Percentiles rank a stretch among this genome's conserved stretches.
These are phyloP conservation scores for Perkinsus chesapeaki DNA, from an alignment of 169 alveolate genomes.

Conservation along the genomic window DNA sequence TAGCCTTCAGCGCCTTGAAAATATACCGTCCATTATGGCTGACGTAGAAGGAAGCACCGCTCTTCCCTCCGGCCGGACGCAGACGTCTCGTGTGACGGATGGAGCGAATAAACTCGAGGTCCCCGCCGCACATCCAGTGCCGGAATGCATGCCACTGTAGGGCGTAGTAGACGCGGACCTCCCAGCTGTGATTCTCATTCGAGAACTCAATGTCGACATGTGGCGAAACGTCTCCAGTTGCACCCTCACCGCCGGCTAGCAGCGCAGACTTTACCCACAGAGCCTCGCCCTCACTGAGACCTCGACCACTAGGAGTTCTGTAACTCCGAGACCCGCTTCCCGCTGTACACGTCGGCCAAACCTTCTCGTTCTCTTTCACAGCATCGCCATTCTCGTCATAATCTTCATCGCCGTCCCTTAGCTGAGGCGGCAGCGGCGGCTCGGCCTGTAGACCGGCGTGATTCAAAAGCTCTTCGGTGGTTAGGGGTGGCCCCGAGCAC, in stretches of 20 bases:
- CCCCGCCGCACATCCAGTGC: not conserved
- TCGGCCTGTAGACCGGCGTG: not conserved
- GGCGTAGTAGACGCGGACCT: not conserved
- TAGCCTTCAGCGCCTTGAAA: not conserved
- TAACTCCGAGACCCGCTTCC: not conserved
- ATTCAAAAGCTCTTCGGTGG: not conserved
- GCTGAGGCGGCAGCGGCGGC: not conserved
- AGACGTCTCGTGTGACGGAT: not conserved
- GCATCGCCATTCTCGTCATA: not conserved
- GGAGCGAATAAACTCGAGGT: not conserved
- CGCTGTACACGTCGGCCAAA: not conserved
- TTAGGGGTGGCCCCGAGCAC: not conserved
- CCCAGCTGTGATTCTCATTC: slow-evolving; percentile 2
- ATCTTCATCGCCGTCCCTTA: not conserved
- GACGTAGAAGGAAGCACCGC: slow-evolving; percentile 1
- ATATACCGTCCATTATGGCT: not conserved
- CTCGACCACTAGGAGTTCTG: not conserved
- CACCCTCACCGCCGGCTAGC: not conserved
- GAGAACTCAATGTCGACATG: not conserved
- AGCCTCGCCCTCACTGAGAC: not conserved
- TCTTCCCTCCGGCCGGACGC: not conserved
- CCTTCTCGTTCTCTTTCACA: not conserved
- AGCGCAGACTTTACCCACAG: not conserved
- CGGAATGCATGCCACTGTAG: not conserved
- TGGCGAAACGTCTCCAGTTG: not conserved